phyloP scores from a whole-genome alignment of 2,329 filamentous ascomycete species.

The Fusarium anguioides region DNA sequence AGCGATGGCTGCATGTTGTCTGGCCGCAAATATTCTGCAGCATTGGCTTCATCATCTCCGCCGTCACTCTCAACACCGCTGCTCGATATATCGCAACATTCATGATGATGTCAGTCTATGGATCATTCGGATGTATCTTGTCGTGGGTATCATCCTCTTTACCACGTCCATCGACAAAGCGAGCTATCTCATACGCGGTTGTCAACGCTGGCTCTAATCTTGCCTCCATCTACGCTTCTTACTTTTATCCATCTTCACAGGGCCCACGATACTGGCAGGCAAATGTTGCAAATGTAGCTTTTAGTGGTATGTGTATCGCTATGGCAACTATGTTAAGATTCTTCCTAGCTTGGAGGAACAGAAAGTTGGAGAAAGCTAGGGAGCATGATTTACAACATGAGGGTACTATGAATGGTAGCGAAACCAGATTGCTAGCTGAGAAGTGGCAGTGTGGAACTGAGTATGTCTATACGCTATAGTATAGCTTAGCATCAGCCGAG shows the following conservation, averaged over 20 bases:
- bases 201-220: constrained; percentile 8
- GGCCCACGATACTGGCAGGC: constrained; percentile 11
- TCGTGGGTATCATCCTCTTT: constrained; percentile 13
- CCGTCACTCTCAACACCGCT: constrained; percentile 3
- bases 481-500: no score
- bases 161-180: constrained; percentile 11
- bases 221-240: constrained; percentile 9
- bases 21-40: constrained; percentile 19
- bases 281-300: constrained; percentile 3
- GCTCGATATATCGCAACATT: constrained; percentile 16
- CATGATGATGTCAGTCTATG: constrained; percentile 25
- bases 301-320: constrained; percentile 10
- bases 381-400: constrained; percentile 6
- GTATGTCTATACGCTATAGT: background rate
- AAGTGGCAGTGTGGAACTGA: constrained; percentile 18
- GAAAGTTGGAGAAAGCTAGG: constrained; percentile 1
- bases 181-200: constrained; percentile 10
- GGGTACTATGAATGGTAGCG: background rate
- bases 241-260: constrained; percentile 6
- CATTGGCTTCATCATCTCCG: constrained; percentile 11
- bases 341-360: constrained; percentile 1
- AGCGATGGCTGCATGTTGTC: constrained; percentile 11
- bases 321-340: constrained; percentile 10
- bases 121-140: constrained; percentile 11
- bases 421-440: background rate